phyloP scores from a whole-genome alignment of 2,329 filamentous ascomycete species.

The Dichotomopilus funicola region DNA sequence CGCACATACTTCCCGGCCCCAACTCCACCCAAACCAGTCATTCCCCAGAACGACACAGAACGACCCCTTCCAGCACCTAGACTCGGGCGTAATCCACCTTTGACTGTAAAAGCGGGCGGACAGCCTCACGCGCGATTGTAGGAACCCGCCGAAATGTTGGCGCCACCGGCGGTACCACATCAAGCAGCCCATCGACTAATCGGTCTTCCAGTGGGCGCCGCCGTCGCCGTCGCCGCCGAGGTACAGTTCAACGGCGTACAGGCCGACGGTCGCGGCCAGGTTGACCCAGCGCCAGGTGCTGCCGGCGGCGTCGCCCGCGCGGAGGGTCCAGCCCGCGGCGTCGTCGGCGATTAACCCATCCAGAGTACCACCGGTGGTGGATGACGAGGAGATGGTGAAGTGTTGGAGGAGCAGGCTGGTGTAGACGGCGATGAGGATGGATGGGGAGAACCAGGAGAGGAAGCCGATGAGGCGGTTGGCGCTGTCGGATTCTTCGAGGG shows the following conservation, averaged over 20 bases:
- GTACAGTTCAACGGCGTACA: conserved; percentile 88
- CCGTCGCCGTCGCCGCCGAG: conserved; percentile 77
- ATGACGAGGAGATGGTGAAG: conserved; percentile 57
- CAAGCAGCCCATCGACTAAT: conserved; percentile 45
- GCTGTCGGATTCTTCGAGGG: conserved; percentile 76
- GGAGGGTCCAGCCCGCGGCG: conserved; percentile 69
- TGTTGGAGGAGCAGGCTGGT: conserved; percentile 94
- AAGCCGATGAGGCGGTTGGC: conserved; percentile 75
- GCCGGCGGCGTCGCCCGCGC: conserved; percentile 74
- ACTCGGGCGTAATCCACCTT: too few relatives aligned
- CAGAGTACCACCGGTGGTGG: too few relatives aligned
- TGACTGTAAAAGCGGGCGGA: too few relatives aligned
- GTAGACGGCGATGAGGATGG: conserved; percentile 91
- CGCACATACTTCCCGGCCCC: too few relatives aligned
- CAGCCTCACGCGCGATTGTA: too few relatives aligned
- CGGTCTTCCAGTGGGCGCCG: conserved; percentile 84
- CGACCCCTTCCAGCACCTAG: too few relatives aligned
- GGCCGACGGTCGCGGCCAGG: conserved; percentile 75
- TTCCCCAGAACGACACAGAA: too few relatives aligned
- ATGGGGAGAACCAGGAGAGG: conserved; percentile 89
- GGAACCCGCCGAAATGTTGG: too few relatives aligned
- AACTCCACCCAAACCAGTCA: too few relatives aligned
- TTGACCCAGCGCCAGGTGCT: conserved; percentile 95
- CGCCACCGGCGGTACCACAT: too few relatives aligned
- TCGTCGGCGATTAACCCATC: conserved; percentile 43